Percentiles rank a stretch among this genome's conserved stretches.
These are phyloP conservation scores for Pythium pyrilobum DNA, from an alignment of 352 stramenopile genomes.

Conservation along the genomic window DNA sequence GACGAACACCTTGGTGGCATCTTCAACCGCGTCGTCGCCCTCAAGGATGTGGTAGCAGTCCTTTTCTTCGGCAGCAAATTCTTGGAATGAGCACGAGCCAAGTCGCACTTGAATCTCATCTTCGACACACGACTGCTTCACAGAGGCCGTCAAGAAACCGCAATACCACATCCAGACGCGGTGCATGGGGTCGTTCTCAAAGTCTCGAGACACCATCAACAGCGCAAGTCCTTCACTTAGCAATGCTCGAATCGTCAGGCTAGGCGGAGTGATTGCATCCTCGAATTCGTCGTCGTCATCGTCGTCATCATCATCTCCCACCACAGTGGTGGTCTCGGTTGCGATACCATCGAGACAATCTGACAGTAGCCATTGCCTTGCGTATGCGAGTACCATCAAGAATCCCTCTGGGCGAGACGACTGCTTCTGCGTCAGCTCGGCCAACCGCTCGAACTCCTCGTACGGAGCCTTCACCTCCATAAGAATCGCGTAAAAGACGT, in stretches of 20 bases:
- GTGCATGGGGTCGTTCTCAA: conserved; percentile 4
- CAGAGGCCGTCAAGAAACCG: conserved; percentile 33
- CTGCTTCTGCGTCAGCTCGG: conserved; percentile 64
- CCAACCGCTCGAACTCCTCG: conserved; percentile 75
- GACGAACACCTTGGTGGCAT: conserved; percentile 23
- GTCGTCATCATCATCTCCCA: conserved; percentile 23
- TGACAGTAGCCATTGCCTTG: conserved; percentile 79
- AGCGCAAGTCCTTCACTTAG: conserved; percentile 45
- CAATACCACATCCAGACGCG: conserved; percentile 57
- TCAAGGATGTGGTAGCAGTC: conserved; percentile 19
- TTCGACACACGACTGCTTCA: conserved; percentile 84
- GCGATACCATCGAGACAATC: conserved; percentile 68
- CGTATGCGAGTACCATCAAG: conserved; percentile 78
- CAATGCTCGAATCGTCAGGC: conserved; percentile 45
- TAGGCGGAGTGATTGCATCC: conserved; percentile 83
- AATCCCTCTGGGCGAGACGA: conserved; percentile 78
- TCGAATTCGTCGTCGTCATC: conserved; percentile 85
- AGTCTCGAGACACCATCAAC: conserved; percentile 40
- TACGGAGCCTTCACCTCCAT: conserved; percentile 85
- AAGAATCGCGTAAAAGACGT: conserved; percentile 82
- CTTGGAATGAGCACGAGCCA: conserved; percentile 49
- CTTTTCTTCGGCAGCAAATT: conserved; percentile 22
- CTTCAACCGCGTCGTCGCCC: background rate
- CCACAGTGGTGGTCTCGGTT: conserved; percentile 8
- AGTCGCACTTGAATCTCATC: conserved; percentile 69